These are phyloP conservation scores for Scolecobasidium constrictum DNA, from an alignment of 2,329 filamentous ascomycete genomes.

Conservation along the genomic window DNA sequence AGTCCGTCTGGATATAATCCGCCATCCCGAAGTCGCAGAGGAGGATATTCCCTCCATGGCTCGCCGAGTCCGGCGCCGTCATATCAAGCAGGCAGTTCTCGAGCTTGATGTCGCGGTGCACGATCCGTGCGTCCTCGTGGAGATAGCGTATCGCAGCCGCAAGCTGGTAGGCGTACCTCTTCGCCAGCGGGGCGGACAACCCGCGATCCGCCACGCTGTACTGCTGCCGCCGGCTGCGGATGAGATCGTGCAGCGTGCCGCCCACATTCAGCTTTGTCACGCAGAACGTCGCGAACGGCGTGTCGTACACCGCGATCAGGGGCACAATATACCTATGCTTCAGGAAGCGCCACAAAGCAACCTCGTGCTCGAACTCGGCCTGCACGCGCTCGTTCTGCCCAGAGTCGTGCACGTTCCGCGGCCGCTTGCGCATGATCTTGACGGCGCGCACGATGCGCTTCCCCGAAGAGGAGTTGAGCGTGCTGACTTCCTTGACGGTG, in stretches of 20 bases:
- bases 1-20: slow-evolving; percentile 51
- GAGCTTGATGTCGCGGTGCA: slow-evolving; percentile 58
- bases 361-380: slow-evolving; percentile 58
- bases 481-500: slow-evolving; percentile 55
- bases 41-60: slow-evolving; percentile 44
- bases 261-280: slow-evolving; percentile 54
- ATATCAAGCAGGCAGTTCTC: slow-evolving; percentile 57
- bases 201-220: slow-evolving; percentile 21
- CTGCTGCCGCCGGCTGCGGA: slow-evolving; percentile 27
- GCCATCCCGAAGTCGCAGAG: slow-evolving; percentile 62
- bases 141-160: slow-evolving; percentile 55
- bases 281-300: slow-evolving; percentile 57
- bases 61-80: slow-evolving; percentile 33
- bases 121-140: slow-evolving; percentile 55
- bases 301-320: slow-evolving; percentile 53
- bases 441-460: slow-evolving; percentile 48
- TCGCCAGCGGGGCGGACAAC: slow-evolving; percentile 40
- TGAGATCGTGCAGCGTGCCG: slow-evolving; percentile 53
- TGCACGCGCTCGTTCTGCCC: slow-evolving; percentile 54
- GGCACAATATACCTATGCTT: slow-evolving; percentile 51
- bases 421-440: slow-evolving; percentile 54
- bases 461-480: slow-evolving; percentile 38
- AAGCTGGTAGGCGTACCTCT: slow-evolving; percentile 51
- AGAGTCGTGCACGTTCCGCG: slow-evolving; percentile 42
- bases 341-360: slow-evolving; percentile 55